These are phyloP conservation scores for Ustulina deusta DNA, from an alignment of 2,329 filamentous ascomycete species.

Conservation along the genomic window DNA sequence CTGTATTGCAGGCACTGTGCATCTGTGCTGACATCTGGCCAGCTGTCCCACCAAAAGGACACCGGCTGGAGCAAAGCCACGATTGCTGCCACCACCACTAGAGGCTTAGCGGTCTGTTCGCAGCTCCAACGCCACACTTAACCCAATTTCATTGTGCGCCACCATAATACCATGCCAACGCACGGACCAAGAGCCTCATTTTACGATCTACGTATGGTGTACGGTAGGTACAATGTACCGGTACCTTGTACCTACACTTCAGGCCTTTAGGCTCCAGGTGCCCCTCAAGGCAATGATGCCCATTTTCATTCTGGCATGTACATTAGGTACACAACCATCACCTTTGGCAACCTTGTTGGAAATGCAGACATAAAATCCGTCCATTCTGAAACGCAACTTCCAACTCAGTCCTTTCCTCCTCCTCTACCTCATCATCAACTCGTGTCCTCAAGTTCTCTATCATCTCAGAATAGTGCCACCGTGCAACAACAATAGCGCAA, in stretches of 20 bases:
- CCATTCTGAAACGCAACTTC: slow-evolving; percentile 4
- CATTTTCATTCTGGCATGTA: slow-evolving; percentile 5
- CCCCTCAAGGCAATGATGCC: slow-evolving; percentile 11
- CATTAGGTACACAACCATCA: not conserved
- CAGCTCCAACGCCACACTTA: not conserved
- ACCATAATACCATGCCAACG: too few species aligned
- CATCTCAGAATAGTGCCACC: slow-evolving; percentile 4
- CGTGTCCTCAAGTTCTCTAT: not conserved
- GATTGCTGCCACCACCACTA: not conserved
- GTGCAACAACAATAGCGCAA: slow-evolving; percentile 1
- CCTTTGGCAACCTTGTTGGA: not conserved
- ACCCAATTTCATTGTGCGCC: not conserved
- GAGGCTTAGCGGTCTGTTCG: too few species aligned
- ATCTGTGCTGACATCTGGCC: slow-evolving; percentile 15
- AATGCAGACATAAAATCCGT: not conserved
- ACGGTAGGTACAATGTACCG: too few species aligned
- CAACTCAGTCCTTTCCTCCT: not conserved
- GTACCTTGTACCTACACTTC: not conserved
- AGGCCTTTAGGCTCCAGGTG: not conserved
- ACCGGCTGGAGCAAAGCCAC: slow-evolving; percentile 21
- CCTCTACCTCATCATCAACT: slow-evolving; percentile 16
- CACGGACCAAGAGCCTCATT: not conserved
- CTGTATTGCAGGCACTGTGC: too few species aligned
- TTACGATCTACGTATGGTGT: too few species aligned
- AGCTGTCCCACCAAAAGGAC: slow-evolving; percentile 40